phyloP scores from a whole-genome alignment of 148 eudicot species.

The Hydrangea macrophylla region DNA sequence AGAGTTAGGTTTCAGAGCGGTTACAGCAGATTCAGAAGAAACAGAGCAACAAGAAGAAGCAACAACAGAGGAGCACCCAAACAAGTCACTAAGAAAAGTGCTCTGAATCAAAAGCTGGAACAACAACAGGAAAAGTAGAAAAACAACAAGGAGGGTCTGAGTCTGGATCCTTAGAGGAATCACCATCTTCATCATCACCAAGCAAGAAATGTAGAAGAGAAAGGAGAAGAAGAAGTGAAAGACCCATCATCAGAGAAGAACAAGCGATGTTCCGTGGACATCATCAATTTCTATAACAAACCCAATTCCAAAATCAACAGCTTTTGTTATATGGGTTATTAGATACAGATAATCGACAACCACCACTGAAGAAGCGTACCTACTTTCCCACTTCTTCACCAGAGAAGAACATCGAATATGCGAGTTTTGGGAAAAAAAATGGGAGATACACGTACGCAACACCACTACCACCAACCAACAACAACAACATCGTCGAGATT shows the following conservation, averaged over 20 bases:
- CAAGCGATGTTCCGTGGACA: not conserved
- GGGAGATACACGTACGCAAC: no score
- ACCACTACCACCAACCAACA: no score
- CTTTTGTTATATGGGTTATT: constrained; percentile 10
- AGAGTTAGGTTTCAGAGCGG: constrained; percentile 19
- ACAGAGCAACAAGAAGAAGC: constrained; percentile 7
- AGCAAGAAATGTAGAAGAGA: constrained; percentile 8
- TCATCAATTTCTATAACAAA: not conserved
- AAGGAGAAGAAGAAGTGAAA: not conserved
- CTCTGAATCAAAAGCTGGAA: constrained; percentile 52
- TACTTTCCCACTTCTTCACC: constrained; percentile 26
- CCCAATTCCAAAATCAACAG: not conserved
- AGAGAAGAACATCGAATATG: constrained; percentile 30
- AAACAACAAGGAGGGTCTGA: constrained; percentile 50
- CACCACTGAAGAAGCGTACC: constrained; percentile 33
- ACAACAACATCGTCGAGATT: constrained; percentile 34
- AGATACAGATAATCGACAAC: constrained; percentile 16
- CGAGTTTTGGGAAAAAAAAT: constrained; percentile 42
- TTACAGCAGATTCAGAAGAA: constrained; percentile 17
- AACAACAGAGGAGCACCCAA: constrained; percentile 5
- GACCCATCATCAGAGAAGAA: constrained; percentile 7
- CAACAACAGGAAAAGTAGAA: constrained; percentile 36
- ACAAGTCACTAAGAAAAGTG: constrained; percentile 4
- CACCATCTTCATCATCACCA: constrained; percentile 26
- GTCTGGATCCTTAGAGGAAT: constrained; percentile 64